These are phyloP conservation scores for Quercus lobata DNA, from an alignment of 331 rosid genomes.

Conservation along the genomic window DNA sequence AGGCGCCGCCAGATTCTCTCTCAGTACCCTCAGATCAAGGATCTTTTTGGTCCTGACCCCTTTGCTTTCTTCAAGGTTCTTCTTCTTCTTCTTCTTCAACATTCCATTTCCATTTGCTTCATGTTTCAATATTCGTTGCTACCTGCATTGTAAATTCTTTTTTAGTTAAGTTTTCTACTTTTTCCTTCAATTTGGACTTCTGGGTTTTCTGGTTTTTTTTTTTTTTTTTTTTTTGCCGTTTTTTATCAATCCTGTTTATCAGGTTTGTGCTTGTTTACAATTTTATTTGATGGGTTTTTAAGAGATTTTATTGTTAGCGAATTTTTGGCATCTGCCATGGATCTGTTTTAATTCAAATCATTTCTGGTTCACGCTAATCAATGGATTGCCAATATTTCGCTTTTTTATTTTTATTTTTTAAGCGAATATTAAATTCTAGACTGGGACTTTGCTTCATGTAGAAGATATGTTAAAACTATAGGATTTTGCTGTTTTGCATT, in stretches of 20 bases:
- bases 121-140: neutral
- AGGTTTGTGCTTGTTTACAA: neutral
- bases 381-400: too few relatives aligned
- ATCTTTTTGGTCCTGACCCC: constrained; percentile 82
- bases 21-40: constrained; percentile 78
- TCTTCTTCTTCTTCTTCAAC: too few relatives aligned
- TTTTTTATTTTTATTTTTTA: too few relatives aligned
- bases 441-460: too few relatives aligned
- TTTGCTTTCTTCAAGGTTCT: constrained; percentile 65
- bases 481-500: neutral
- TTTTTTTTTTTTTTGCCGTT: neutral
- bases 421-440: too few relatives aligned
- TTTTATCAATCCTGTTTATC: neutral
- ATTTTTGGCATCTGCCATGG: neutral
- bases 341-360: neutral
- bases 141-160: neutral
- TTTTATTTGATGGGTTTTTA: neutral
- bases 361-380: neutral
- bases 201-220: neutral
- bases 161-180: neutral
- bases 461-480: too few relatives aligned
- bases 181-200: neutral
- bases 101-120: neutral
- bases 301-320: neutral
- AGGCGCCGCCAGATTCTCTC: constrained; percentile 93